Evolutionary conservation across 345 rosid species (phyloP), one percentile per base, ranked within the genome.

Genomic region (Eucalyptus microcorys): DNA sequence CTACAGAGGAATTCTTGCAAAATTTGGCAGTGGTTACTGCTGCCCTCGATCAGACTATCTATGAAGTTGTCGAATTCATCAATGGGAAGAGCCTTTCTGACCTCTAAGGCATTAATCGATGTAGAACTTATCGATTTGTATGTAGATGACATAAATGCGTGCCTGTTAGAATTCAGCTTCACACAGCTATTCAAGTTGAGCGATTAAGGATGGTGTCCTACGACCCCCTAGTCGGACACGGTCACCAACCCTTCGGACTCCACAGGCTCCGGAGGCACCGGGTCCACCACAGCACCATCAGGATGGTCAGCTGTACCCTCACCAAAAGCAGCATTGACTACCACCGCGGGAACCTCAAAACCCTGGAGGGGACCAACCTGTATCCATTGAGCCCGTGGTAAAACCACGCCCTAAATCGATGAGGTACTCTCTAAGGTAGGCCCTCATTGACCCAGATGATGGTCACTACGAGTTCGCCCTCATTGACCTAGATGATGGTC

Each of bases 1-100:
- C 99, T 0, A 93, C 99, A 1, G 98, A 96, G 90, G 99, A 98
- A 88, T 98, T 97, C 93, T 68, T 97, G 93, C 95, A 95, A 93
- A 97, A 98, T 90, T 92, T 98, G 92, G 94, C 95, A 12, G 90
- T 95, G 8, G 99, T 98, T 45, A 95, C 99, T 47, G 87, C 95
- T 50, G 95, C 98, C 6, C 97, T 97, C 27, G 98, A 95, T 49
- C 93, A 91, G 87, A 90, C 95, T 4, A 95, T 97, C 57, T 86
- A 95, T 85, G 94, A 89, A 93, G 92, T 94, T 26, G 88, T 96
- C 48, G 95, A 97, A 92, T 98, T 92, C 93, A 92, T 98, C 92
- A 91, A 87, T 30, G 97, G 97, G 40, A 98, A 97, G 93, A 79
- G 89, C 89, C 90, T 97, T 22, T 90, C 96, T 17, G 96, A 96